Conservation (phyloP, 1,284 basidiomycete genomes). For the Cutaneotrichosporon cyanovorans region DNA sequence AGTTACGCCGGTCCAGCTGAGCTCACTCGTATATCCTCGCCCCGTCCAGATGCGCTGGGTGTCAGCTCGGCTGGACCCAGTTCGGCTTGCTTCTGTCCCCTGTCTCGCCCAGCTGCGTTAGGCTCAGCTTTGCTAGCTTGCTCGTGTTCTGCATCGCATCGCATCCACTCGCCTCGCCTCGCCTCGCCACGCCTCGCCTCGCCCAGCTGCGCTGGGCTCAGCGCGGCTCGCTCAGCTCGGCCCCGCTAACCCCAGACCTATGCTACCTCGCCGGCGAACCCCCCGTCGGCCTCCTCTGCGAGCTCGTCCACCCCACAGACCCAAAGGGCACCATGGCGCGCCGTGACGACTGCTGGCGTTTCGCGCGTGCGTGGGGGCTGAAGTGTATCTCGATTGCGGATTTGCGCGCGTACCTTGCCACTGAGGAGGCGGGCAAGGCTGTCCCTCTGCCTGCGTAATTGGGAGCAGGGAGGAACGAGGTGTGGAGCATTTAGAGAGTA, state of each 20-base stretch:
- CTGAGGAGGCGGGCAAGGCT: conserved; percentile 6
- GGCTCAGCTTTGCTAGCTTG: too few species aligned
- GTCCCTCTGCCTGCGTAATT: conserved; percentile 6
- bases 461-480: neutral
- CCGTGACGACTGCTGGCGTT: conserved; percentile 84
- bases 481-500: neutral
- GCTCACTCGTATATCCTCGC: too few species aligned
- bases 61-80: too few species aligned
- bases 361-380: conserved; percentile 84
- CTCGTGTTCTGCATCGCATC: too few species aligned
- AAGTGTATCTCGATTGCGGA: conserved; percentile 89
- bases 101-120: too few species aligned
- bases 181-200: neutral
- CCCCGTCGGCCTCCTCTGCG: conserved; percentile 80
- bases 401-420: conserved; percentile 46
- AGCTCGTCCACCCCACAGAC: conserved; percentile 84
- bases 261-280: conserved; percentile 71
- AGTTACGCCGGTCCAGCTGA: too few species aligned
- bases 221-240: too few species aligned
- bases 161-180: neutral
- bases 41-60: too few species aligned
- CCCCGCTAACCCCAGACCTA: conserved; percentile 54
- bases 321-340: conserved; percentile 88
- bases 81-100: too few species aligned
- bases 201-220: too few species aligned